Evolutionary conservation across 2,329 filamentous ascomycete genomes (phyloP).

Genomic region (Berkeleyomyces rouxiae): DNA sequence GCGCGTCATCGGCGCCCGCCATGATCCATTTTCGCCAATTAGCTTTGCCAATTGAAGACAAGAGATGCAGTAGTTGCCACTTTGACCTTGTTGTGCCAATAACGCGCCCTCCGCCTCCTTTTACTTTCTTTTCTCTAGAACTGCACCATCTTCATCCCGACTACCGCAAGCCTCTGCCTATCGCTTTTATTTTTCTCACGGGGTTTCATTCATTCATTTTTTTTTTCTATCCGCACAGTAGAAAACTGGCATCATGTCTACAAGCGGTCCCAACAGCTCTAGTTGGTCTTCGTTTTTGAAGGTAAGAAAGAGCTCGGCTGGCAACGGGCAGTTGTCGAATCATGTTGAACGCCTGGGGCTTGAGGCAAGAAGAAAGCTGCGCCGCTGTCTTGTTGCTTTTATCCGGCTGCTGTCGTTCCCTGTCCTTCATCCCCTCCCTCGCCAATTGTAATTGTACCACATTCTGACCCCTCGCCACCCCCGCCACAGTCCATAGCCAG

Average conservation of each 20-base stretch:
- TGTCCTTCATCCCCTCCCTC: neutral
- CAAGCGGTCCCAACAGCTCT: constrained; percentile 23
- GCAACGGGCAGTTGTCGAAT: neutral
- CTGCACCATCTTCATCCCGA: neutral
- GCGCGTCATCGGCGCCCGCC: neutral
- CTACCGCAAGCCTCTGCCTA: neutral
- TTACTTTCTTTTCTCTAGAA: too few species aligned
- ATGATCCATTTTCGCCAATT: neutral
- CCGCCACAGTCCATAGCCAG: constrained; percentile 50
- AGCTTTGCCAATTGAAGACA: too few species aligned
- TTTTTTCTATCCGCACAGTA: neutral
- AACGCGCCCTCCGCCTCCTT: neutral
- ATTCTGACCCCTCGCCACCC: neutral
- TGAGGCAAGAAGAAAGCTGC: neutral
- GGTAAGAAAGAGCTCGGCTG: constrained; percentile 21
- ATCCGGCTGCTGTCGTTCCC: neutral
- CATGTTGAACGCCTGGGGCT: neutral
- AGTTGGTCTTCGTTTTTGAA: constrained; percentile 38
- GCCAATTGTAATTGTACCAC: neutral
- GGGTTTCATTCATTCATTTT: neutral
- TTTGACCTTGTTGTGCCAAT: neutral
- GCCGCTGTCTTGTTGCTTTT: neutral
- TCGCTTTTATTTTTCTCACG: neutral
- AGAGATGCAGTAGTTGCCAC: constrained; percentile 1
- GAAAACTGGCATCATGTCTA: constrained; percentile 6